Percentiles rank a stretch among this genome's conserved stretches.
Evolutionary conservation across 1,284 basidiomycete genomes (phyloP).

Genomic region (Trichosporon sp.): DNA sequence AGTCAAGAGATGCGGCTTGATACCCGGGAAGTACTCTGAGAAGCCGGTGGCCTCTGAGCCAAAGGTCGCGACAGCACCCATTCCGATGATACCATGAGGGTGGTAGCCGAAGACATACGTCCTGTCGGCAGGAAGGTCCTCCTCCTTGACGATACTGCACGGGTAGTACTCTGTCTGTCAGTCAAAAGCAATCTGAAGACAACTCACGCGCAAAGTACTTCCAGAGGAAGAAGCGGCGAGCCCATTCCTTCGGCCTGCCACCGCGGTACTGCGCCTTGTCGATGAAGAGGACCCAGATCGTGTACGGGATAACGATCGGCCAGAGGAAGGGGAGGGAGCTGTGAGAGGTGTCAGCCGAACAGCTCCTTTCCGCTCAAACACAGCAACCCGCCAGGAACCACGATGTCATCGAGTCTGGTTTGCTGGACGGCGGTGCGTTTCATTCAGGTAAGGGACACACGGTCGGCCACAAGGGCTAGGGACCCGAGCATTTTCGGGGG

Average conservation of each 20-base stretch:
- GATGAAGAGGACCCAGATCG: slow-evolving; percentile 72
- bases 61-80: slow-evolving; percentile 86
- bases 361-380: not conserved
- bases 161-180: slow-evolving; percentile 80
- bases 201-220: slow-evolving; percentile 57
- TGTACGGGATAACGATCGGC: slow-evolving; percentile 80
- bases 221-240: slow-evolving; percentile 73
- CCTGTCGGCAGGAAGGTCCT: slow-evolving; percentile 83
- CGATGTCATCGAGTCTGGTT: not conserved
- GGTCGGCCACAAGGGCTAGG: slow-evolving; percentile 1
- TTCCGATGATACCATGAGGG: slow-evolving; percentile 93
- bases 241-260: slow-evolving; percentile 75
- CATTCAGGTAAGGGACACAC: slow-evolving; percentile 7
- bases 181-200: not conserved
- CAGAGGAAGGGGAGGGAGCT: slow-evolving; percentile 88
- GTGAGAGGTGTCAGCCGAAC: slow-evolving; percentile 22
- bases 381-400: not conserved
- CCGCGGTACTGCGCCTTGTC: slow-evolving; percentile 79
- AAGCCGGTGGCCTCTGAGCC: slow-evolving; percentile 96
- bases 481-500: slow-evolving; percentile 16
- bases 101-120: slow-evolving; percentile 97
- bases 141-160: slow-evolving; percentile 64
- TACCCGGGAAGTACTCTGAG: slow-evolving; percentile 83
- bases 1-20: slow-evolving; percentile 89
- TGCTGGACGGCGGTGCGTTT: not conserved